Conservation (phyloP, 2,329 filamentous ascomycete species). For the Fusarium metavorans region DNA sequence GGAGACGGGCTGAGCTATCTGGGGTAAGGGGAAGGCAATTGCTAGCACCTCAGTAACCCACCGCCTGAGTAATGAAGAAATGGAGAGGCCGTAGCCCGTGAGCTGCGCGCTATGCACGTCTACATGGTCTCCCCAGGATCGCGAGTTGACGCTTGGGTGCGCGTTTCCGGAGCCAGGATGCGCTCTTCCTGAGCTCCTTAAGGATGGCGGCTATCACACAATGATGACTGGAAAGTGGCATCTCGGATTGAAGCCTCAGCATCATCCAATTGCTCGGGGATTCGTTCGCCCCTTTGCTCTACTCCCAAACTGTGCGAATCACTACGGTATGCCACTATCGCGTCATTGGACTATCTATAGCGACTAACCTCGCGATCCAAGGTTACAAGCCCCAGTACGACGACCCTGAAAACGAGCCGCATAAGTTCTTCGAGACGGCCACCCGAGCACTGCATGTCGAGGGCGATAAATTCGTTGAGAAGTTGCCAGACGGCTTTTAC, state of each 20-base stretch:
- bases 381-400: slow-evolving; percentile 60
- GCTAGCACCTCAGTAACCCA: neutral
- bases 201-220: neutral
- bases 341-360: neutral
- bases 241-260: neutral
- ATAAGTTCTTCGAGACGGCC: slow-evolving; percentile 51
- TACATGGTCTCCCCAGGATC: neutral
- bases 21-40: neutral
- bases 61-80: neutral
- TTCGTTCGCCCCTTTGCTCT: neutral
- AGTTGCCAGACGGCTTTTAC: slow-evolving; percentile 64
- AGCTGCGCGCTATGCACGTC: neutral
- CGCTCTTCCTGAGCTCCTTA: neutral
- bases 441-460: slow-evolving; percentile 50
- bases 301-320: neutral
- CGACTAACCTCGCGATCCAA: slow-evolving; percentile 44
- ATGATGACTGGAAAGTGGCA: neutral
- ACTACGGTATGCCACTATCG: neutral
- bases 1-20: neutral
- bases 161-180: neutral
- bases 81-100: neutral
- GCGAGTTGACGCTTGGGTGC: neutral
- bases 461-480: slow-evolving; percentile 53
- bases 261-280: neutral
- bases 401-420: slow-evolving; percentile 52